phyloP scores from a whole-genome alignment of 2,329 filamentous ascomycete genomes.

The Trichoderma cornu-damae region DNA sequence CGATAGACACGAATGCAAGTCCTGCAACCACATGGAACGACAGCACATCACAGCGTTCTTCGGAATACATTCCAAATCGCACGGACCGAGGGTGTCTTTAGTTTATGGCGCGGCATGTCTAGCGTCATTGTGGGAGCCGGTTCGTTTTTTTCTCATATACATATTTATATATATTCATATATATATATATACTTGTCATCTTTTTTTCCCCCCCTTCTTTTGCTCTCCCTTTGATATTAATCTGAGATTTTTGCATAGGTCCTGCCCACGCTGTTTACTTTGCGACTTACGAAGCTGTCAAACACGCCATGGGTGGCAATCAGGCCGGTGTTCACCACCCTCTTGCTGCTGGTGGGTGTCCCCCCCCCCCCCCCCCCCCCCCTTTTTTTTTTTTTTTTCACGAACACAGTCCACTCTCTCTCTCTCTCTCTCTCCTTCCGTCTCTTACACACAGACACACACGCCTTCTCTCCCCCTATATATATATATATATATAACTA shows the following conservation, averaged over 20 bases:
- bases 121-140: conserved; percentile 94
- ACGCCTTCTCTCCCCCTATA: no score
- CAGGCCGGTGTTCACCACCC: conserved; percentile 83
- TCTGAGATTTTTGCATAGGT: conserved; percentile 46
- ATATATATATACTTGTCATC: no score
- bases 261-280: conserved; percentile 98
- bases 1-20: conserved; percentile 94
- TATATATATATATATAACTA: not conserved
- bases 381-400: no score
- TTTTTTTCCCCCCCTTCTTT: no score
- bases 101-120: conserved; percentile 92
- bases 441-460: no score
- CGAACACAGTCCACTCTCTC: no score
- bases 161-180: no score
- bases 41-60: conserved; percentile 82
- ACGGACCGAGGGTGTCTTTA: conserved; percentile 79
- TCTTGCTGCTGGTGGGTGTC: conserved; percentile 72
- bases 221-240: conserved; percentile 21
- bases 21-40: conserved; percentile 72
- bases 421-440: not conserved
- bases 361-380: not conserved
- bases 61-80: conserved; percentile 93
- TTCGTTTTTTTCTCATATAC: conserved; percentile 50
- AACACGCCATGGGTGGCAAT: conserved; percentile 93
- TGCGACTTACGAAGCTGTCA: conserved; percentile 94